These are phyloP conservation scores for Neurospora sp. DNA, from an alignment of 495 filamentous ascomycete genomes.

Conservation along the genomic window DNA sequence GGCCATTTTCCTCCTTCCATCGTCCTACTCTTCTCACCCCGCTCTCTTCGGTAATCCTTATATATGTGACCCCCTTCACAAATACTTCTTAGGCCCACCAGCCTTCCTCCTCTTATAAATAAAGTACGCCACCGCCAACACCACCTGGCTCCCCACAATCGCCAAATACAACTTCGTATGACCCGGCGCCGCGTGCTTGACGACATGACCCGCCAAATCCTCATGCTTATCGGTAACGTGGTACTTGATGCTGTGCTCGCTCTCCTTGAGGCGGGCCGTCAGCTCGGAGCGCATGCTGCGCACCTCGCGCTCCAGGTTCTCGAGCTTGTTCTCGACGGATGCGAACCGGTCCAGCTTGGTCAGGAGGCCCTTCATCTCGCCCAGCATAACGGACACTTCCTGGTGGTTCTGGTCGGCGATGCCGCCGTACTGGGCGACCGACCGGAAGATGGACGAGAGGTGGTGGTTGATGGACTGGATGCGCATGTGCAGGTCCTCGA, in stretches of 20 bases:
- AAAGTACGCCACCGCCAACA: slow-evolving; percentile 60
- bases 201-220: slow-evolving; percentile 48
- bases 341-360: slow-evolving; percentile 31
- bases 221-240: slow-evolving; percentile 64
- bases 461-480: slow-evolving; percentile 68
- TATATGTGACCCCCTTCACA: slow-evolving; percentile 34
- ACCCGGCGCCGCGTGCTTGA: slow-evolving; percentile 46
- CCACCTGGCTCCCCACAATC: slow-evolving; percentile 64
- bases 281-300: slow-evolving; percentile 40
- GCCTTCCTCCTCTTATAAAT: slow-evolving; percentile 74
- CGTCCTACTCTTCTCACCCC: background rate
- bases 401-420: slow-evolving; percentile 50
- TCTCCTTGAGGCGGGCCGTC: slow-evolving; percentile 47
- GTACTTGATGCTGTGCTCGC: slow-evolving; percentile 62
- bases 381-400: slow-evolving; percentile 34
- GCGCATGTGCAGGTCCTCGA: slow-evolving; percentile 71
- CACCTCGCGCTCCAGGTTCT: slow-evolving; percentile 57
- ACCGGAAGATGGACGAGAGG: slow-evolving; percentile 55
- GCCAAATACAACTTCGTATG: slow-evolving; percentile 67
- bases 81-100: slow-evolving; percentile 77
- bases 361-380: slow-evolving; percentile 29
- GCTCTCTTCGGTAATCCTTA: background rate
- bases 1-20: background rate
- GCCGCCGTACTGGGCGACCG: slow-evolving; percentile 40
- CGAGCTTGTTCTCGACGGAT: slow-evolving; percentile 38